Base-by-base conservation (phyloP, 305 asterid species). In the Lippia alba region DNA sequence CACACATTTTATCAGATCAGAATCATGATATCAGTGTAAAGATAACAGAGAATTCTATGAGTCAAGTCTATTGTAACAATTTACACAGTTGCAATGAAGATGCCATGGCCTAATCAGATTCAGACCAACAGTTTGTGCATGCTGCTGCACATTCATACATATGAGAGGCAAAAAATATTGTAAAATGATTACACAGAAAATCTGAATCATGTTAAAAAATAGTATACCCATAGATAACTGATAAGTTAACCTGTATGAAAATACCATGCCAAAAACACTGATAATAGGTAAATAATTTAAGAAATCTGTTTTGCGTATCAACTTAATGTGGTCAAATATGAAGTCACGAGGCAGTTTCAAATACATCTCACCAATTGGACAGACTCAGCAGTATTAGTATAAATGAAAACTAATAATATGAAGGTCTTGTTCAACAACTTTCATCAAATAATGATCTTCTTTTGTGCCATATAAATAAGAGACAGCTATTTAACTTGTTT, bases 31-130 rank as follows among this genome's bases (percentile, higher is more conserved):
- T 15, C 33, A n/a, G 40, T 54, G 33, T 30, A 63, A 17, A 64
- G 18, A 72, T 48, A 55, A 78, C 40, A 46, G 54, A 30, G 51
- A 34, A 67, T 10, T 14, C 8, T 59, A 44, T 40, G 69, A 51
- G 66, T 41, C 53, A 56, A 63, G 55, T 61, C 51, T 50, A 57
- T 63, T 19, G 20, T 36, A 30, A 48, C 41, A 63, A 24, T 57
- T 59, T 51, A 44, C 61, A 64, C 30, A 65, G 49, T 34, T 61
- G 32, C 2, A 39, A 40, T 40, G 57, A 59, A 46, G 34, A 10
- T 57, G 17, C 12, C 32, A 36, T 55, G 8, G 61, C 49, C 56
- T 44, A 62, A 33, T 41, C 39, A 54, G 65, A 41, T 24, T 24
- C 30, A 24, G 30, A 24, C 30, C 30, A 24, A 34, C 39, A 30